Percentiles rank a stretch among this genome's conserved stretches.
Evolutionary conservation across 306 rosid genomes (phyloP).

Genomic region (Vigna unguiculata): DNA sequence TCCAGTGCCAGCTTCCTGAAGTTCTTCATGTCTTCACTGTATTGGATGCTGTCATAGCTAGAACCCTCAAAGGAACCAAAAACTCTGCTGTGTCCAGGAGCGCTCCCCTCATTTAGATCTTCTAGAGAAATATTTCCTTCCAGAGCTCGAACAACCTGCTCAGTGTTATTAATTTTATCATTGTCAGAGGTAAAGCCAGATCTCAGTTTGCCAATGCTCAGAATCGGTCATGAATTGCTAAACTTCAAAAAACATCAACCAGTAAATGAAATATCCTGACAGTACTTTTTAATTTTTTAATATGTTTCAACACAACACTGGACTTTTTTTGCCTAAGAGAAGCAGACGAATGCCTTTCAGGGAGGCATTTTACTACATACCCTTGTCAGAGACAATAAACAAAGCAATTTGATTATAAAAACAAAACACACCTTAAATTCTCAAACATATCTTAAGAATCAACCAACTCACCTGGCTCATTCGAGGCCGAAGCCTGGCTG

Average conservation of each 20-base stretch:
- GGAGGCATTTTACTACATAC: not conserved
- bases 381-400: slow-evolving; percentile 2
- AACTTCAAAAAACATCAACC: not conserved
- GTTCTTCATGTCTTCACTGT: slow-evolving; percentile 59
- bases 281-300: not conserved
- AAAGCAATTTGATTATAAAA: not conserved
- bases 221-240: slow-evolving; percentile 8
- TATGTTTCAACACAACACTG: slow-evolving; percentile 2
- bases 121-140: slow-evolving; percentile 83
- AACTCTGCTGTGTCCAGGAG: slow-evolving; percentile 63
- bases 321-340: not conserved
- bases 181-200: not conserved
- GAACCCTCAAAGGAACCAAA: slow-evolving; percentile 73
- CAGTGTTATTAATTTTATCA: slow-evolving; percentile 6
- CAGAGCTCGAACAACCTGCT: slow-evolving; percentile 76
- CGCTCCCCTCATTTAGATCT: slow-evolving; percentile 70
- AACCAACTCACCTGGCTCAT: slow-evolving; percentile 69
- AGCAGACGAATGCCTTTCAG: not conserved
- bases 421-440: not conserved
- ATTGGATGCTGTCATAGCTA: slow-evolving; percentile 52
- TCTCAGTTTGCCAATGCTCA: slow-evolving; percentile 12
- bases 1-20: slow-evolving; percentile 52
- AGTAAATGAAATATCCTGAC: not conserved
- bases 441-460: not conserved
- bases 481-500: slow-evolving; percentile 63